phyloP scores from a whole-genome alignment of 1,284 basidiomycete species.

The Leccinum fuscescens region DNA sequence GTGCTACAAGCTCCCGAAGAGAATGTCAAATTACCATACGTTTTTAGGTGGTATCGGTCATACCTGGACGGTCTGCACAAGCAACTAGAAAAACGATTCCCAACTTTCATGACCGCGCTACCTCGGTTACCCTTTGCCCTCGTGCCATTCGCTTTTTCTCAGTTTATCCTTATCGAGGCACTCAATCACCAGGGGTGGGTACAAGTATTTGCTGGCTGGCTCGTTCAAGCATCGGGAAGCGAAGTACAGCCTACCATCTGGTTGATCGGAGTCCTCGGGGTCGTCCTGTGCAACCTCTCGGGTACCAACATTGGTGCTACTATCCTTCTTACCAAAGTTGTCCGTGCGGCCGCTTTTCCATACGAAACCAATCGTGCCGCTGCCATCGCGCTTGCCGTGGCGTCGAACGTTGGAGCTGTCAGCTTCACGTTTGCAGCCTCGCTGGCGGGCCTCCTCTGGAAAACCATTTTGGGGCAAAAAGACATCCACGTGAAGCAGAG shows the following conservation, averaged over 20 bases:
- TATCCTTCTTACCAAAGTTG: slow-evolving; percentile 75
- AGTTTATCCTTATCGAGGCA: slow-evolving; percentile 92
- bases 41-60: slow-evolving; percentile 19
- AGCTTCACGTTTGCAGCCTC: slow-evolving; percentile 90
- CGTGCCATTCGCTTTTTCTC: slow-evolving; percentile 90
- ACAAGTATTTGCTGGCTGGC: slow-evolving; percentile 77
- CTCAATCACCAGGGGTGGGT: slow-evolving; percentile 91
- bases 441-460: slow-evolving; percentile 90
- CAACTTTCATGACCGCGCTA: slow-evolving; percentile 70
- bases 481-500: slow-evolving; percentile 64
- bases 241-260: slow-evolving; percentile 52
- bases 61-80: slow-evolving; percentile 22
- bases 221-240: slow-evolving; percentile 45
- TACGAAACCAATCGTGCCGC: slow-evolving; percentile 35
- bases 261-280: slow-evolving; percentile 59
- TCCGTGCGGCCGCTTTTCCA: slow-evolving; percentile 30
- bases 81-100: slow-evolving; percentile 50
- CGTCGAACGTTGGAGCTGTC: slow-evolving; percentile 91
- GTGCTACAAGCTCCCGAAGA: neutral
- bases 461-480: slow-evolving; percentile 76
- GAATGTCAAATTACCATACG: neutral
- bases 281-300: slow-evolving; percentile 84
- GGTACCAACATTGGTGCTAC: slow-evolving; percentile 97
- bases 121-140: slow-evolving; percentile 78
- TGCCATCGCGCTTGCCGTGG: slow-evolving; percentile 69